These are phyloP conservation scores for Oryza glaberrima DNA, from an alignment of 176 grass and related monocot genomes.

Conservation along the genomic window DNA sequence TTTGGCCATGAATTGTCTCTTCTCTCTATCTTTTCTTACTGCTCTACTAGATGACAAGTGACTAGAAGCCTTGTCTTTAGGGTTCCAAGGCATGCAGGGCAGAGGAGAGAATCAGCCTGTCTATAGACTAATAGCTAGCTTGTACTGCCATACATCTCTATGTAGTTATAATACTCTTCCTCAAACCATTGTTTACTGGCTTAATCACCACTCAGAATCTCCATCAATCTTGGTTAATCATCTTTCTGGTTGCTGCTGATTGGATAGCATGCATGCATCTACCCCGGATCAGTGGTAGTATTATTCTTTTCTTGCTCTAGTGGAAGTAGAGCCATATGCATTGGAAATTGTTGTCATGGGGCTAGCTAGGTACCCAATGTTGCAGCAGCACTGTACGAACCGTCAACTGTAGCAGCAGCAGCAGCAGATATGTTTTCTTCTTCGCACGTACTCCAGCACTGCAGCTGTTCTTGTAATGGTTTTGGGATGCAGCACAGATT, in stretches of 20 bases:
- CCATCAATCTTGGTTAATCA: background rate
- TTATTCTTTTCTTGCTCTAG: constrained; percentile 18
- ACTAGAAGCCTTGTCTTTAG: constrained; percentile 50
- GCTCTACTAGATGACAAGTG: constrained; percentile 39
- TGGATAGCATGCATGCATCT: background rate
- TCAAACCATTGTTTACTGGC: background rate
- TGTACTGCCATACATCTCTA: constrained; percentile 17
- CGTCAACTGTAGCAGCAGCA: background rate
- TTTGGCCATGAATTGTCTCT: background rate
- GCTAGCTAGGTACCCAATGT: constrained; percentile 7
- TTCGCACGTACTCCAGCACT: too few relatives aligned
- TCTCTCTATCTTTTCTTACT: background rate
- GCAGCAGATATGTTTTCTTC: too few relatives aligned
- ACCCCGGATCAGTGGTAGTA: too few relatives aligned
- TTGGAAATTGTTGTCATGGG: constrained; percentile 19
- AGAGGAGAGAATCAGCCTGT: constrained; percentile 21
- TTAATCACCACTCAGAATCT: background rate
- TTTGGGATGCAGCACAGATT: constrained; percentile 20
- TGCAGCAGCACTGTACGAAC: constrained; percentile 2
- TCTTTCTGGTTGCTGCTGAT: background rate
- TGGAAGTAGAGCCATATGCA: constrained; percentile 11
- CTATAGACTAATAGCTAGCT: background rate
- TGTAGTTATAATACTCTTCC: background rate
- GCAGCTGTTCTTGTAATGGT: background rate
- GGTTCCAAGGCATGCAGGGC: constrained; percentile 50